Evolutionary conservation across 1,284 basidiomycete species (phyloP).

Genomic region (Cutaneotrichosporon sp.): DNA sequence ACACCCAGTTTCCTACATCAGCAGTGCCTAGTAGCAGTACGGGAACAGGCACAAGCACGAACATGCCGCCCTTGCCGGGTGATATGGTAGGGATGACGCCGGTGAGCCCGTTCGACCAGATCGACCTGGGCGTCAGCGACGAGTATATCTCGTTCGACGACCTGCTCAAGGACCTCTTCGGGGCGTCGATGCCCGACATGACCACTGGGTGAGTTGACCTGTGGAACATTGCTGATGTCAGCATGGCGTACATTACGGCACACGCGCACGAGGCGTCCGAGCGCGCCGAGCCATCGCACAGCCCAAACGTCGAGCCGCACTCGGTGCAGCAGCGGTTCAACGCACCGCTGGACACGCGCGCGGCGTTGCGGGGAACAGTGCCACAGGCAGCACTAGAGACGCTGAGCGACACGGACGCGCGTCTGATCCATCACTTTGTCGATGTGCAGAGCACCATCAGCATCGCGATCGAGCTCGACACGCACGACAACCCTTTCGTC

Average conservation of each 20-base stretch:
- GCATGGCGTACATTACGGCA: slow-evolving; percentile 11
- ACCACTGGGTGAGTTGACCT: not conserved
- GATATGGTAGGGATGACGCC: not conserved
- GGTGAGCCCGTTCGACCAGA: not conserved
- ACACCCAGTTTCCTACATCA: not conserved
- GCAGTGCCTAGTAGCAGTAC: not conserved
- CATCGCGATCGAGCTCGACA: slow-evolving; percentile 13
- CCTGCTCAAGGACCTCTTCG: slow-evolving; percentile 22
- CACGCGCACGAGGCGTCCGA: not conserved
- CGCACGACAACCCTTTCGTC: slow-evolving; percentile 16
- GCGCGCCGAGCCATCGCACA: slow-evolving; percentile 4
- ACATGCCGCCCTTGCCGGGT: not conserved
- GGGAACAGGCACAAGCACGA: not conserved
- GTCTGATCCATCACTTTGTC: slow-evolving; percentile 22
- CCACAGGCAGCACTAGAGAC: slow-evolving; percentile 14
- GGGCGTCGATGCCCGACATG: slow-evolving; percentile 9
- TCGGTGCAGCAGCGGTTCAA: slow-evolving; percentile 23
- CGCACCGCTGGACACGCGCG: slow-evolving; percentile 19
- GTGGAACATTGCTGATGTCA: not conserved
- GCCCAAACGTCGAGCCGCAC: slow-evolving; percentile 20
- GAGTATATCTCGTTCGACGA: slow-evolving; percentile 18
- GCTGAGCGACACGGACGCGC: slow-evolving; percentile 18
- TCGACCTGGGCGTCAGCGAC: slow-evolving; percentile 5
- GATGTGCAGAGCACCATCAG: slow-evolving; percentile 21
- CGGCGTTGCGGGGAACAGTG: slow-evolving; percentile 13